Evolutionary conservation across 1,284 basidiomycete genomes (phyloP).

Genomic region (Pascua guehoae): DNA sequence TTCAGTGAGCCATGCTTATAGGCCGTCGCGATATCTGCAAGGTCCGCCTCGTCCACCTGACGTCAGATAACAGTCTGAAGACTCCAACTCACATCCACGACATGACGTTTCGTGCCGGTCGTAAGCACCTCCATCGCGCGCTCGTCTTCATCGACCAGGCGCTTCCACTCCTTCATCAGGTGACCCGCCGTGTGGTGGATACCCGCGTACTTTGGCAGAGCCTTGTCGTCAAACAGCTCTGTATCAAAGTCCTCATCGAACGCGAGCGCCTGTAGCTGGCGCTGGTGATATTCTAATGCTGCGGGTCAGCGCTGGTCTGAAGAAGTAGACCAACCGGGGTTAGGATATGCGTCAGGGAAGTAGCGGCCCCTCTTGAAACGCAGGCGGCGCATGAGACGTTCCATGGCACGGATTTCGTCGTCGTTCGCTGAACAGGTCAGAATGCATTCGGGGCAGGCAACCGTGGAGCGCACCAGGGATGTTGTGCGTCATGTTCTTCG

Average conservation of each 20-base stretch:
- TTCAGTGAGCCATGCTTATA: slow-evolving; percentile 59
- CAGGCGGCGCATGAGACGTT: slow-evolving; percentile 72
- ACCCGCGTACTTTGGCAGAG: slow-evolving; percentile 68
- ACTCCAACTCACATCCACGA: slow-evolving; percentile 13
- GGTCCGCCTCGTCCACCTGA: slow-evolving; percentile 65
- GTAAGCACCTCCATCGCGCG: slow-evolving; percentile 49
- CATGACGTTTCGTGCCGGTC: slow-evolving; percentile 21
- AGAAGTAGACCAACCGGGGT: slow-evolving; percentile 64
- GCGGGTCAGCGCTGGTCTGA: slow-evolving; percentile 2
- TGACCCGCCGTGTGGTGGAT: slow-evolving; percentile 80
- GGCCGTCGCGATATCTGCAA: slow-evolving; percentile 62
- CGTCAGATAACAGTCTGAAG: slow-evolving; percentile 24
- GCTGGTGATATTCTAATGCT: slow-evolving; percentile 76
- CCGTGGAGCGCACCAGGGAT: slow-evolving; percentile 59
- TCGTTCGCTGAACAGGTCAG: slow-evolving; percentile 58
- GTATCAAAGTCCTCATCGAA: slow-evolving; percentile 82
- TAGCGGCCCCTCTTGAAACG: slow-evolving; percentile 74
- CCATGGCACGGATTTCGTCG: slow-evolving; percentile 65
- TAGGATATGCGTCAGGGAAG: slow-evolving; percentile 83
- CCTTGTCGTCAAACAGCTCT: slow-evolving; percentile 70
- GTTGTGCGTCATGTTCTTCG: slow-evolving; percentile 48
- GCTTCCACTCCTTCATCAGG: slow-evolving; percentile 72
- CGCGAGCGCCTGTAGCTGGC: slow-evolving; percentile 82
- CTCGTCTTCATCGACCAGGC: slow-evolving; percentile 62
- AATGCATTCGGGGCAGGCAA: neutral